These are phyloP conservation scores for Nepenthes gracilis DNA, from an alignment of 148 eudicot species.

Conservation along the genomic window DNA sequence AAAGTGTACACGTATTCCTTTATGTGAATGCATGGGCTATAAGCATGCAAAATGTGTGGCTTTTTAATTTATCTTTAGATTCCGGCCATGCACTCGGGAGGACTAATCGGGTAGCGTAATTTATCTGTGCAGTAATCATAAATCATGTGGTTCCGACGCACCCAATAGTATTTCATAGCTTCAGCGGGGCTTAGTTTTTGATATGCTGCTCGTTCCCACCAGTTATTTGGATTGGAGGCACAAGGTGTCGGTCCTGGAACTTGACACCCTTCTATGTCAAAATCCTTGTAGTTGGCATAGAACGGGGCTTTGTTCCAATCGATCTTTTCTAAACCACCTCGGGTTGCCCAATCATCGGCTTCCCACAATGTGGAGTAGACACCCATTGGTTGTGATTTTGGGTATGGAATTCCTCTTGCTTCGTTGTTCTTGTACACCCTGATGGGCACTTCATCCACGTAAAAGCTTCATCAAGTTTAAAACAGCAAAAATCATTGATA, in stretches of 20 bases:
- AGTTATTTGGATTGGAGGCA: slow-evolving; percentile 29
- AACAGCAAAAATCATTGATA: not conserved
- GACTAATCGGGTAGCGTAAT: slow-evolving; percentile 33
- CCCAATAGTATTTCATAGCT: slow-evolving; percentile 50
- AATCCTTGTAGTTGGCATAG: slow-evolving; percentile 51
- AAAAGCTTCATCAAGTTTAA: slow-evolving; percentile 26
- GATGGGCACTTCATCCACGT: slow-evolving; percentile 61
- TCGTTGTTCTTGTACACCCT: slow-evolving; percentile 79
- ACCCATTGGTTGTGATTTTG: slow-evolving; percentile 58
- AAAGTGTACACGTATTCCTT: no score
- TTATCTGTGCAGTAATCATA: slow-evolving; percentile 71
- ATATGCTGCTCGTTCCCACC: slow-evolving; percentile 55
- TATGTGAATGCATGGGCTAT: no score
- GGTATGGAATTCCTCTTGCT: slow-evolving; percentile 52
- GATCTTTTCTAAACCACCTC: slow-evolving; percentile 62
- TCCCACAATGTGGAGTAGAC: slow-evolving; percentile 62
- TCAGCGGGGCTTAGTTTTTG: slow-evolving; percentile 30
- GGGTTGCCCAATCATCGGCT: slow-evolving; percentile 70
- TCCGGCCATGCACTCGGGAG: slow-evolving; percentile 52
- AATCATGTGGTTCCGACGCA: slow-evolving; percentile 47
- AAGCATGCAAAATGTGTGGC: no score
- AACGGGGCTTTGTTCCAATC: slow-evolving; percentile 60
- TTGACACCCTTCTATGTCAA: slow-evolving; percentile 55
- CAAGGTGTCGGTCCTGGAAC: slow-evolving; percentile 43
- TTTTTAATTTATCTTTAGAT: not conserved